Evolutionary conservation across 495 filamentous ascomycete genomes (phyloP).

Genomic region (Aspergillus bridgeri): DNA sequence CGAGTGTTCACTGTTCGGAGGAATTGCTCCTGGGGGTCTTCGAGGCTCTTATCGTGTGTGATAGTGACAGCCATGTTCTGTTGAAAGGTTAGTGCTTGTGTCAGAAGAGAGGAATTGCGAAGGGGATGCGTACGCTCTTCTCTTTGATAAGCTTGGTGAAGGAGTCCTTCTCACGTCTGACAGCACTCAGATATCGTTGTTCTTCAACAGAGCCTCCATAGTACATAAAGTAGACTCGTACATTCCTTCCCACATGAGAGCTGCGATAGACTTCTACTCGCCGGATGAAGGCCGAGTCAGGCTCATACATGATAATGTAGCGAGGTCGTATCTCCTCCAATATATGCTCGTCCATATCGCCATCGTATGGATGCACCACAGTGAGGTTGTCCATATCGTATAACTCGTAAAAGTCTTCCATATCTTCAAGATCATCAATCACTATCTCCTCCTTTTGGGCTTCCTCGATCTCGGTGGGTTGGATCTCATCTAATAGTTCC

Average conservation of each 20-base stretch:
- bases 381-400: constrained; percentile 90
- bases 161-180: constrained; percentile 89
- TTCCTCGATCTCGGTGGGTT: constrained; percentile 62
- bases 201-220: constrained; percentile 95
- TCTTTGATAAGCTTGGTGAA: constrained; percentile 93
- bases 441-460: constrained; percentile 69
- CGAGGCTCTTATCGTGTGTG: constrained; percentile 65
- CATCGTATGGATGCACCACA: constrained; percentile 88
- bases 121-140: constrained; percentile 55
- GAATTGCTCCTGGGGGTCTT: constrained; percentile 89
- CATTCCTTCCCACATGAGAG: constrained; percentile 83
- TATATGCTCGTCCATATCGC: constrained; percentile 93
- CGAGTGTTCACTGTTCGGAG: constrained; percentile 94
- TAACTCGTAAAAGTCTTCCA: constrained; percentile 86
- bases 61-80: constrained; percentile 84
- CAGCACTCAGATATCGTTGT: constrained; percentile 85
- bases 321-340: constrained; percentile 89
- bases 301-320: constrained; percentile 98
- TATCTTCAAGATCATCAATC: constrained; percentile 81
- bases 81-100: constrained; percentile 9
- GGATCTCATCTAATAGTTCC: constrained; percentile 61
- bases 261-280: constrained; percentile 94
- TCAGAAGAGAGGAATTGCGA: background rate
- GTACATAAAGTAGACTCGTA: constrained; percentile 93
- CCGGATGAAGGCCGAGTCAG: constrained; percentile 91